Base-by-base conservation (phyloP, 441 rosid species). In the Aquilaria agallochum region DNA sequence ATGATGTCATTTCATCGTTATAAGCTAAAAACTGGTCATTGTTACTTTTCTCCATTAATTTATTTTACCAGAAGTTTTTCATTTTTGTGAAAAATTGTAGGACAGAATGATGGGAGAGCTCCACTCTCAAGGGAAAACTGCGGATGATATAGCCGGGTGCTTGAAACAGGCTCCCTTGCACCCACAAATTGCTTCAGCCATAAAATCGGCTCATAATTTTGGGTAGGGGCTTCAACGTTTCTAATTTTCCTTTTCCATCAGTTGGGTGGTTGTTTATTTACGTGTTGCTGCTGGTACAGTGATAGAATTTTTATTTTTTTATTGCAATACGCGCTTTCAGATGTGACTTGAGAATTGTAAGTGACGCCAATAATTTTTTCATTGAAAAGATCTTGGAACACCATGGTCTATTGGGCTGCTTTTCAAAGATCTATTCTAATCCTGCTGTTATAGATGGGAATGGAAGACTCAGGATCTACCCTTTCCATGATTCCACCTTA, bases 91-190 rank as follows among this genome's bases (percentile, higher is more conserved):
- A 54, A 34, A 7, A 15, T 64, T 12, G 32, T 49, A 92, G 98
- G 93, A 90, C 75, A 83, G 90, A 79, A 83, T 93, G 97, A 88
- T 93, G 98, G 58, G 8, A 74, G 97, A 93, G 82, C 77, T 93
- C 50, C 88, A 90, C 56, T 77, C 79, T 15, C 90, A 67, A 73
- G 98, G 92, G 48, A 88, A 74, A 70, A 74, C 88, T 4, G 69
- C 70, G 36, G 68, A 67, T 20, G 97, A 90, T 58, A 83, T 93
- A 61, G 80, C 73, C 50, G 74, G 76, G 55, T 93, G 96, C 68
- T 71, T 93, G 72, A 75, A 10, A 44, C 71, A 55, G 58, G 79
- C 70, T 58, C 95, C 84, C 0, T 32, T 86, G 56, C 81, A 83
- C 71, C 76, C 88, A 5, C 72, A 62, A 11, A 60, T 80, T 2